Evolutionary conservation across 2,329 filamentous ascomycete species (phyloP).

Genomic region (Fusarium temperatum): DNA sequence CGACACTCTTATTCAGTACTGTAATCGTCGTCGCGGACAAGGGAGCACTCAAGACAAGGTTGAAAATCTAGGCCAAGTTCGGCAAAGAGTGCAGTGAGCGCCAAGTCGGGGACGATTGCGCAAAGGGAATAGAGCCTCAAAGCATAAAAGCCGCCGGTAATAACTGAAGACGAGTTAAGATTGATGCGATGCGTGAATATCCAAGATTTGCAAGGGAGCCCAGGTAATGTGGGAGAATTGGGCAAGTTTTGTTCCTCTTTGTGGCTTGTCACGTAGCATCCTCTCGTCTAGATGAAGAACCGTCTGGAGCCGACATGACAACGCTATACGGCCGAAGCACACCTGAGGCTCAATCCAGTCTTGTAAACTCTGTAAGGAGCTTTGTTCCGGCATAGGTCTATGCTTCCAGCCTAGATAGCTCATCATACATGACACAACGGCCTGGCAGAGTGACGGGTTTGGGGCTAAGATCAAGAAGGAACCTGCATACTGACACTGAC

Average conservation of each 20-base stretch:
- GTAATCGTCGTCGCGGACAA: not conserved
- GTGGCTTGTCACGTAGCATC: constrained; percentile 7
- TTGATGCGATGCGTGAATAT: constrained; percentile 22
- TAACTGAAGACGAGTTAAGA: constrained; percentile 27
- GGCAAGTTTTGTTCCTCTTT: constrained; percentile 21
- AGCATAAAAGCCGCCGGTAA: constrained; percentile 18
- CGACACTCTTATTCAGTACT: constrained; percentile 10
- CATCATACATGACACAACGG: constrained; percentile 26
- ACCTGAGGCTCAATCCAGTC: constrained; percentile 19
- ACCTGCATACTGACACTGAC: constrained; percentile 31
- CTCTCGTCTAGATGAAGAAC: not conserved
- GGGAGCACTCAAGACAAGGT: constrained; percentile 21
- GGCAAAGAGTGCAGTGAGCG: constrained; percentile 27
- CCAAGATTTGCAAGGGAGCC: constrained; percentile 19
- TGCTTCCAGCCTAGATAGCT: constrained; percentile 29
- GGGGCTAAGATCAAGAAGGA: constrained; percentile 38
- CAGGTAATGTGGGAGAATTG: constrained; percentile 6
- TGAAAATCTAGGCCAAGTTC: constrained; percentile 25
- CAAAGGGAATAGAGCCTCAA: constrained; percentile 37
- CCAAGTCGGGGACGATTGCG: constrained; percentile 36
- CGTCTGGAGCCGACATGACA: not conserved
- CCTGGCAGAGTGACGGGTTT: constrained; percentile 27
- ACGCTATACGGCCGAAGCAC: constrained; percentile 22
- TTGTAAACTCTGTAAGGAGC: constrained; percentile 16
- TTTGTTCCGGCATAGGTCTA: constrained; percentile 24